Conservation (phyloP, 2,329 filamentous ascomycete species). For the Epichloe typhina region DNA sequence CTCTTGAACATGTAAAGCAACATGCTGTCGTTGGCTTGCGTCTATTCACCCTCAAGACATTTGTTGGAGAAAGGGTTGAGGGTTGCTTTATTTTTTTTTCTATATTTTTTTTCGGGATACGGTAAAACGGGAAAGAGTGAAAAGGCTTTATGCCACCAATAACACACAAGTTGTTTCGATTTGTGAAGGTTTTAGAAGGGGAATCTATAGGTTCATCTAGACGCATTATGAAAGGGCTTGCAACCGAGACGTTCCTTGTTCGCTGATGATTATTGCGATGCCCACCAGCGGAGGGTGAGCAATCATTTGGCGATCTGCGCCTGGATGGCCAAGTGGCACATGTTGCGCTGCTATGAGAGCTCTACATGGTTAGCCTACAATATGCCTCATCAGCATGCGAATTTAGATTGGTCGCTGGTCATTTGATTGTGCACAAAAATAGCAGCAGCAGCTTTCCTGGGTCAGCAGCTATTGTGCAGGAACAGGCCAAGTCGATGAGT, state of each 20-base stretch:
- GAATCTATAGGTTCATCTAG: neutral
- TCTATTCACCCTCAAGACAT: neutral
- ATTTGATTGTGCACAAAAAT: no score
- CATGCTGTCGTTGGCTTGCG: neutral
- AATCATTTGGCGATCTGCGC: neutral
- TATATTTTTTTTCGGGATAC: neutral
- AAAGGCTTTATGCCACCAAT: neutral
- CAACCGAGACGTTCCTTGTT: neutral
- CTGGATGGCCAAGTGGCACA: neutral
- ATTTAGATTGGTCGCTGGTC: no score
- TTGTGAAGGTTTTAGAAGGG: neutral
- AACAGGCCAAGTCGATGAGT: neutral
- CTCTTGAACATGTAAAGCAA: slow-evolving; percentile 33
- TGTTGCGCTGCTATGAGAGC: neutral
- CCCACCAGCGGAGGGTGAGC: no score
- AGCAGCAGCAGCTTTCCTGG: no score
- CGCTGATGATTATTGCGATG: neutral
- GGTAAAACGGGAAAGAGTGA: neutral
- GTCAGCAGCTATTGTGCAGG: neutral
- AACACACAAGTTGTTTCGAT: neutral
- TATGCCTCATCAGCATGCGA: no score
- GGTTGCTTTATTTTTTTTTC: no score
- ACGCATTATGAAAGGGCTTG: neutral
- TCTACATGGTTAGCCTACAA: no score
- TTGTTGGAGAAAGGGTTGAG: neutral